A percentile compares a stretch with the other conserved stretches of the same genome.
These are phyloP conservation scores for Tricholoma terreum DNA, from an alignment of 768 basidiomycete species.

Conservation along the genomic window DNA sequence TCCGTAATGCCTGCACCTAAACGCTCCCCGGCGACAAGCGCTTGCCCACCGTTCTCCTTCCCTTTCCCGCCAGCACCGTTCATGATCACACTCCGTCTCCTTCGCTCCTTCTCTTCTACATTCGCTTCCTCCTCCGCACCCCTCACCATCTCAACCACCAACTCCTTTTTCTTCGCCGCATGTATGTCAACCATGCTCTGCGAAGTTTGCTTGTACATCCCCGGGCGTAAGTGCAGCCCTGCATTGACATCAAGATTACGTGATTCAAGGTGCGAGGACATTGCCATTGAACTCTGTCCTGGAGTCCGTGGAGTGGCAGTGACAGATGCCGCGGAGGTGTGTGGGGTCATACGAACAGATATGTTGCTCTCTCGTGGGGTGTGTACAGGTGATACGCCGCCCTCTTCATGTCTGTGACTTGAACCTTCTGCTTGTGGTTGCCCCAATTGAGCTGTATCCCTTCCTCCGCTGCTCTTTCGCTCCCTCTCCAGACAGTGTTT, in stretches of 20 bases:
- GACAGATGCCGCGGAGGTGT: background rate
- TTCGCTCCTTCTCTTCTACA: slow-evolving; percentile 3
- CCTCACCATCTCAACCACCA: slow-evolving; percentile 27
- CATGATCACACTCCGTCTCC: slow-evolving; percentile 14
- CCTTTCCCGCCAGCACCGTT: background rate
- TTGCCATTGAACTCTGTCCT: background rate
- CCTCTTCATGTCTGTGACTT: background rate
- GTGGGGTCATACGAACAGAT: background rate
- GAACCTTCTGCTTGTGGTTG: background rate
- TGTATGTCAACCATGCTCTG: slow-evolving; percentile 62
- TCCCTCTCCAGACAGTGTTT: background rate
- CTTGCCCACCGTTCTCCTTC: slow-evolving; percentile 7
- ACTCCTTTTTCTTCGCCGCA: slow-evolving; percentile 29
- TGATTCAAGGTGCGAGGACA: background rate
- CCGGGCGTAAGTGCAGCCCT: slow-evolving; percentile 28
- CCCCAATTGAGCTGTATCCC: slow-evolving; percentile 5
- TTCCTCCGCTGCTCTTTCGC: slow-evolving; percentile 7
- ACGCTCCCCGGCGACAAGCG: background rate
- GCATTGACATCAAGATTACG: slow-evolving; percentile 9
- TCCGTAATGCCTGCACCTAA: background rate
- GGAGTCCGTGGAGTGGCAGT: background rate
- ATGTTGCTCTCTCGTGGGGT: background rate
- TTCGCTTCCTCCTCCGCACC: slow-evolving; percentile 23
- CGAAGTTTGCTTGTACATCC: slow-evolving; percentile 58
- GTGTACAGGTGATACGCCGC: background rate